Percentiles rank a stretch among this genome's conserved stretches.
phyloP scores from a whole-genome alignment of 768 basidiomycete species.

The Boletus vermiculosoides region DNA sequence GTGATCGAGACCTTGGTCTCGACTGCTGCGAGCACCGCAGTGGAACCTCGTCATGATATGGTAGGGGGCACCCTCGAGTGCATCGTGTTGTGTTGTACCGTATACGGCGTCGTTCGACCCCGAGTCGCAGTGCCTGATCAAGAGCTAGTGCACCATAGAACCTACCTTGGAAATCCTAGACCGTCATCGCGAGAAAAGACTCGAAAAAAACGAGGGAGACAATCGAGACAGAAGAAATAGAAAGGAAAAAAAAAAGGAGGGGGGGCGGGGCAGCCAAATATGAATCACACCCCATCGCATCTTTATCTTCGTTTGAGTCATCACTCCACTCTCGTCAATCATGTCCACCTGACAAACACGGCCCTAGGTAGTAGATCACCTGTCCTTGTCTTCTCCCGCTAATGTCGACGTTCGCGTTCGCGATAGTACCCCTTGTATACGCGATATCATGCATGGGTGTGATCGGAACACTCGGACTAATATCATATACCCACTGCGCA shows the following conservation, averaged over 20 bases:
- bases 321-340: slow-evolving; percentile 14
- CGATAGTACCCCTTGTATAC: neutral
- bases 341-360: slow-evolving; percentile 20
- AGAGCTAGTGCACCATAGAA: too few relatives aligned
- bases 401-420: neutral
- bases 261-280: neutral
- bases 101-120: neutral
- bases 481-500: neutral
- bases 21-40: neutral
- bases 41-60: neutral
- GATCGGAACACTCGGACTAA: neutral
- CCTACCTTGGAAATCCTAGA: neutral
- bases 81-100: neutral
- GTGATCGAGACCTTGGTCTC: neutral
- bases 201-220: neutral
- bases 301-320: slow-evolving; percentile 17
- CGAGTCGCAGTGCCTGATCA: too few relatives aligned
- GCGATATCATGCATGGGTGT: neutral
- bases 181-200: neutral
- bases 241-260: neutral
- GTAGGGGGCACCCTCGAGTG: too few relatives aligned
- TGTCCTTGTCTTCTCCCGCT: slow-evolving; percentile 7
- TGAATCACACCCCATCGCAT: neutral
- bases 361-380: slow-evolving; percentile 6
- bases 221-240: neutral